Conservation (phyloP, 2,329 filamentous ascomycete genomes). For the Aspergillus intermedius region DNA sequence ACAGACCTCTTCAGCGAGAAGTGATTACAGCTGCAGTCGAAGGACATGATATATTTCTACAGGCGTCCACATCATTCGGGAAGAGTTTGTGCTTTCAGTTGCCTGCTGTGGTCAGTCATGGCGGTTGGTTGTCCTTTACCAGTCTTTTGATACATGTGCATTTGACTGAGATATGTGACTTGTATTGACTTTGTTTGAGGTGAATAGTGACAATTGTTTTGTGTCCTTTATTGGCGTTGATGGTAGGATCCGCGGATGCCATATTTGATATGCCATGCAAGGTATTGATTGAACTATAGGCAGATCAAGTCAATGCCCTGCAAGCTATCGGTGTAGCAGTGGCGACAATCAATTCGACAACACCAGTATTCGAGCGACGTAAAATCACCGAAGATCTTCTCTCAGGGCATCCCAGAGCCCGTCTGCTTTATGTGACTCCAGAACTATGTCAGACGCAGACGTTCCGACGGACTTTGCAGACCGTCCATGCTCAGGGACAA, state of each 20-base stretch:
- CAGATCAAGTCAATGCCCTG: constrained; percentile 84
- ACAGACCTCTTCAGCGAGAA: constrained; percentile 74
- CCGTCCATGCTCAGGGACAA: constrained; percentile 73
- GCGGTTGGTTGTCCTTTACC: constrained; percentile 54
- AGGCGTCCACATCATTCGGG: constrained; percentile 69
- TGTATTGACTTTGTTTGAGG: constrained; percentile 10
- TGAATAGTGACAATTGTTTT: constrained; percentile 75
- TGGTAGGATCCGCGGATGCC: constrained; percentile 51
- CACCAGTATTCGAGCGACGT: constrained; percentile 56
- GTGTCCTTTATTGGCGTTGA: constrained; percentile 80
- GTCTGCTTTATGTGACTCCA: constrained; percentile 87
- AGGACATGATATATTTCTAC: constrained; percentile 85
- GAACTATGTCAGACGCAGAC: constrained; percentile 73
- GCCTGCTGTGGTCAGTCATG: constrained; percentile 78
- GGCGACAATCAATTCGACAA: constrained; percentile 81
- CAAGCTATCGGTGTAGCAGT: constrained; percentile 68
- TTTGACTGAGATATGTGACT: constrained; percentile 5
- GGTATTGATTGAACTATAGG: constrained; percentile 43
- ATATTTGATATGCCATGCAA: not conserved
- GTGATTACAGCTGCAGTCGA: constrained; percentile 76
- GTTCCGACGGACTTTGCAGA: constrained; percentile 67
- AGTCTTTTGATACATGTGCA: not conserved
- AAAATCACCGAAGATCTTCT: constrained; percentile 73
- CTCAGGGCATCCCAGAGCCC: constrained; percentile 75
- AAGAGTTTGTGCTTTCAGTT: constrained; percentile 92